phyloP scores from a whole-genome alignment of 176 grass and related monocot genomes.

The Calamus simplicifolius region DNA sequence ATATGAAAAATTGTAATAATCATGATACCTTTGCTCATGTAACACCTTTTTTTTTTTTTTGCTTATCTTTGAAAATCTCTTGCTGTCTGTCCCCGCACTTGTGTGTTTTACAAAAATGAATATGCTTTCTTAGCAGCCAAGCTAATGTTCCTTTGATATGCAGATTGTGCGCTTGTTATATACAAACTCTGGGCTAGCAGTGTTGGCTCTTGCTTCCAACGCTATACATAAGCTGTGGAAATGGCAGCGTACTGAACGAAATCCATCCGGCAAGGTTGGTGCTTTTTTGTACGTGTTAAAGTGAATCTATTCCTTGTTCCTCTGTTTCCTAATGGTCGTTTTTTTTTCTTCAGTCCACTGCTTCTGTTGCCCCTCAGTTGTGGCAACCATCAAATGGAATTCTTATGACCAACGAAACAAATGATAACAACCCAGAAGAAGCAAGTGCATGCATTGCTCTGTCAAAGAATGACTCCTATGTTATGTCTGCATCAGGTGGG shows the following conservation, averaged over 20 bases:
- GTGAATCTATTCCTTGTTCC: too few species aligned
- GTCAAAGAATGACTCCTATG: constrained; percentile 98
- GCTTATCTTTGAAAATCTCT: too few species aligned
- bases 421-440: constrained; percentile 89
- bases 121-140: too few species aligned
- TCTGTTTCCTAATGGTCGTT: too few species aligned
- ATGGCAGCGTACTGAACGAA: constrained; percentile 80
- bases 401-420: constrained; percentile 90
- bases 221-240: constrained; percentile 99
- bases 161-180: constrained; percentile 89
- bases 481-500: constrained; percentile 98
- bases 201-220: constrained; percentile 86
- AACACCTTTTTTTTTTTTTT: too few species aligned
- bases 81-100: too few species aligned
- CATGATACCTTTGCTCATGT: too few species aligned
- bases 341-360: constrained; percentile 53
- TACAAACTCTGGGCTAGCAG: constrained; percentile 79
- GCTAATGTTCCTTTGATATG: constrained; percentile 10
- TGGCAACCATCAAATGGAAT: constrained; percentile 96
- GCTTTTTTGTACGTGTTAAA: background rate
- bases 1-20: too few species aligned
- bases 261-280: constrained; percentile 87
- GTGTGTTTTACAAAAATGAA: too few species aligned
- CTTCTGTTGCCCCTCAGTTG: constrained; percentile 67
- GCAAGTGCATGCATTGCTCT: constrained; percentile 93